A percentile compares a stretch with the other conserved stretches of the same genome.
Conservation (phyloP, 164 flowering plant genomes). For the Sedum album region DNA sequence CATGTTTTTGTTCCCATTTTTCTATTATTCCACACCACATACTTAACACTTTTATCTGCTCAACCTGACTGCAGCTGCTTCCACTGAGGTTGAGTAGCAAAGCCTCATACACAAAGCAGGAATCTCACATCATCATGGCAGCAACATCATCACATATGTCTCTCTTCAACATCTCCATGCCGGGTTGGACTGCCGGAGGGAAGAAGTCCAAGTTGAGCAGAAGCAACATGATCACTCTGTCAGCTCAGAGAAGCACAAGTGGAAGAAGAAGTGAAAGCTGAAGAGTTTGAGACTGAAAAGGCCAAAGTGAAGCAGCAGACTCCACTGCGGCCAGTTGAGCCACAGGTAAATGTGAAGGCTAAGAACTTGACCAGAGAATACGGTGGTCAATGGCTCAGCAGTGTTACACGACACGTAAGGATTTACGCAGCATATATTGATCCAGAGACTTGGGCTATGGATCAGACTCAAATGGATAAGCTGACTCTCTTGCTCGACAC, state of each 20-base stretch:
- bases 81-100: background rate
- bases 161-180: conserved; percentile 27
- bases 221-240: conserved; percentile 13
- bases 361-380: conserved; percentile 61
- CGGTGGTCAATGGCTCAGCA: conserved; percentile 85
- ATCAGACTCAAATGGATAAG: conserved; percentile 88
- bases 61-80: background rate
- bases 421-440: conserved; percentile 81
- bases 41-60: background rate
- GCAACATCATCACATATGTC: conserved; percentile 31
- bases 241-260: conserved; percentile 25
- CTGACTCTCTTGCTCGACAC: conserved; percentile 85
- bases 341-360: conserved; percentile 48
- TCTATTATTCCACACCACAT: background rate
- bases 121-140: conserved; percentile 17
- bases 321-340: conserved; percentile 38
- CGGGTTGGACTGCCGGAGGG: conserved; percentile 21
- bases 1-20: background rate
- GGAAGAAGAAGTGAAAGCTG: conserved; percentile 14
- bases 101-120: background rate
- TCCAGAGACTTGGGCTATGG: conserved; percentile 67
- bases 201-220: conserved; percentile 13
- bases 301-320: conserved; percentile 10
- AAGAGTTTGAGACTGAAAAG: conserved; percentile 8
- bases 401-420: conserved; percentile 67